Conservation (phyloP, 805 yeast genomes). For the Clavispora phyllophila region DNA sequence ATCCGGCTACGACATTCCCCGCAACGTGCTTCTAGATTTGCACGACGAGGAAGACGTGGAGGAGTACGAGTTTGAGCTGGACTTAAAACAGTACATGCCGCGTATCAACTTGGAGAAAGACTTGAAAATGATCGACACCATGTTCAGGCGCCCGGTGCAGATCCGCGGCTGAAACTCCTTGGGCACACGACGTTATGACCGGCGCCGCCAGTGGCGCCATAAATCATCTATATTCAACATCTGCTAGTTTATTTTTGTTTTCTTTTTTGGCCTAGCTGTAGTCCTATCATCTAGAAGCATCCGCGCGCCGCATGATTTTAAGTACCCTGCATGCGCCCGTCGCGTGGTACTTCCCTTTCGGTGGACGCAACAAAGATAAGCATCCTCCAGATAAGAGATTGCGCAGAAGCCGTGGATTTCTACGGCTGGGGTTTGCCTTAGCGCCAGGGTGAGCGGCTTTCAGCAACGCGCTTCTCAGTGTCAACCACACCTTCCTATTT, state of each 20-base stretch:
- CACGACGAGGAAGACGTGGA: conserved; percentile 11
- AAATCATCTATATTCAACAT: not conserved
- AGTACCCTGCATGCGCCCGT: not conserved
- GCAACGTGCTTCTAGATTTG: conserved; percentile 7
- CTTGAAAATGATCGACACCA: conserved; percentile 12
- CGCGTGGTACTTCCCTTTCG: not conserved
- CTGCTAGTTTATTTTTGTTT: too few species aligned
- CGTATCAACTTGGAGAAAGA: conserved; percentile 13
- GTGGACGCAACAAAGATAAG: not conserved
- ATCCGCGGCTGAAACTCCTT: not conserved
- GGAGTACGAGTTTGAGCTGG: conserved; percentile 12
- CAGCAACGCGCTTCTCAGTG: not conserved
- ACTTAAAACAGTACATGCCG: conserved; percentile 9
- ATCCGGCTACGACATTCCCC: not conserved
- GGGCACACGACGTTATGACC: too few species aligned
- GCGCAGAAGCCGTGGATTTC: not conserved
- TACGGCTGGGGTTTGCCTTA: not conserved
- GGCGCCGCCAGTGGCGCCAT: too few species aligned
- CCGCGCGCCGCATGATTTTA: too few species aligned
- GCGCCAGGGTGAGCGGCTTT: too few species aligned
- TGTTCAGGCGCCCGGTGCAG: conserved; percentile 5
- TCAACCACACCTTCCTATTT: not conserved
- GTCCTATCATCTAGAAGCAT: too few species aligned
- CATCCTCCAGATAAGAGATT: not conserved
- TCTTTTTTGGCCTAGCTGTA: too few species aligned